These are phyloP conservation scores for Chimonanthus salicifolius DNA, from an alignment of 164 flowering plant genomes.

Conservation along the genomic window DNA sequence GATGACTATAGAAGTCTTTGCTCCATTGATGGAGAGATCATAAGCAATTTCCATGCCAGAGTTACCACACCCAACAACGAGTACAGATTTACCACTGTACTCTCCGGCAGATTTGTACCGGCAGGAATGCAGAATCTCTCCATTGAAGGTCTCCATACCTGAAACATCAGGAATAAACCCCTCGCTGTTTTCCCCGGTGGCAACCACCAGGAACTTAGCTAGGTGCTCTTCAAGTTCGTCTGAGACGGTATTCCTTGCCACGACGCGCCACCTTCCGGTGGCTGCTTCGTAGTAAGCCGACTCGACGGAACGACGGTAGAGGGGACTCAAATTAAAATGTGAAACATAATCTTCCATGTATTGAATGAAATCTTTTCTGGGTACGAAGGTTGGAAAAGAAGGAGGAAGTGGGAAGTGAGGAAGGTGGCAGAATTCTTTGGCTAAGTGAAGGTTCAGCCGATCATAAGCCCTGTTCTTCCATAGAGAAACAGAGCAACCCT, in stretches of 20 bases:
- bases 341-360: constrained; percentile 33
- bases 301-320: constrained; percentile 16
- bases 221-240: constrained; percentile 25
- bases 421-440: constrained; percentile 32
- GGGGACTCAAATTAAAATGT: constrained; percentile 22
- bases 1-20: constrained; percentile 34
- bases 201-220: constrained; percentile 46
- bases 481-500: constrained; percentile 14
- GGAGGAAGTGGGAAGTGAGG: constrained; percentile 26
- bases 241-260: neutral
- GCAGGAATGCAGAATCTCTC: constrained; percentile 41
- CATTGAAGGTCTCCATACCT: constrained; percentile 36
- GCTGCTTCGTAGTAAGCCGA: neutral
- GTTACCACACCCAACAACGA: constrained; percentile 75
- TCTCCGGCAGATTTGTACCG: constrained; percentile 35
- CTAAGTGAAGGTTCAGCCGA: constrained; percentile 33
- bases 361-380: constrained; percentile 18
- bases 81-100: constrained; percentile 29
- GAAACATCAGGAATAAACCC: constrained; percentile 34
- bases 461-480: constrained; percentile 41
- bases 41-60: constrained; percentile 75
- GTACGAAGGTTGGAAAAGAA: constrained; percentile 16
- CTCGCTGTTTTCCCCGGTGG: constrained; percentile 49
- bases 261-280: constrained; percentile 3
- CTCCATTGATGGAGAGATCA: constrained; percentile 40